Percentiles rank a stretch among this genome's conserved stretches.
These are phyloP conservation scores for Komagataella pastoris DNA, from an alignment of 805 yeast species.

Conservation along the genomic window DNA sequence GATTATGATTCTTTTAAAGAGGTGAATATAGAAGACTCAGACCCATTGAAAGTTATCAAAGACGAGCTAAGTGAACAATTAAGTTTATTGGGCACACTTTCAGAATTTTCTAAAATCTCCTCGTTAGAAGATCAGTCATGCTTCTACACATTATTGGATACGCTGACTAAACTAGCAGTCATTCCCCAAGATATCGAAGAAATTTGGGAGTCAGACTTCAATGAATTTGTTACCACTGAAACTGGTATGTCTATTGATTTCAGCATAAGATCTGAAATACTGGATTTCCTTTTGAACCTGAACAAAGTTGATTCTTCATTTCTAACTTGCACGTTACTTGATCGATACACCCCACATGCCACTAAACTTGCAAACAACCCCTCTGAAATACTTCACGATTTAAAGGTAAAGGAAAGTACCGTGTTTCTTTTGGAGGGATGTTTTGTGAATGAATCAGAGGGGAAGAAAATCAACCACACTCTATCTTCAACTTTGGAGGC, in stretches of 20 bases:
- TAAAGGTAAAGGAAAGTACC: constrained; percentile 26
- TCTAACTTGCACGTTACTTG: constrained; percentile 11
- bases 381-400: constrained; percentile 4
- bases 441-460: constrained; percentile 24
- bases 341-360: constrained; percentile 4
- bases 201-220: constrained; percentile 36
- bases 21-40: not conserved
- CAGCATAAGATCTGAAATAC: constrained; percentile 46
- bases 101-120: not conserved
- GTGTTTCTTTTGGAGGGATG: constrained; percentile 26
- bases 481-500: constrained; percentile 1
- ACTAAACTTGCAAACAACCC: not conserved
- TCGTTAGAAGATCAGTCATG: not conserved
- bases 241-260: constrained; percentile 49
- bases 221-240: constrained; percentile 59
- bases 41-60: not conserved
- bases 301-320: constrained; percentile 23
- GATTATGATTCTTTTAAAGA: not conserved
- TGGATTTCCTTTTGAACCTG: constrained; percentile 41
- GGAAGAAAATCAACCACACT: constrained; percentile 1
- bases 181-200: not conserved
- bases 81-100: not conserved
- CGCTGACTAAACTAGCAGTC: not conserved
- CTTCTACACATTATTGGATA: not conserved
- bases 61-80: not conserved